phyloP scores from a whole-genome alignment of 2,329 filamentous ascomycete genomes.

The Chrysoporthe austroafricana region DNA sequence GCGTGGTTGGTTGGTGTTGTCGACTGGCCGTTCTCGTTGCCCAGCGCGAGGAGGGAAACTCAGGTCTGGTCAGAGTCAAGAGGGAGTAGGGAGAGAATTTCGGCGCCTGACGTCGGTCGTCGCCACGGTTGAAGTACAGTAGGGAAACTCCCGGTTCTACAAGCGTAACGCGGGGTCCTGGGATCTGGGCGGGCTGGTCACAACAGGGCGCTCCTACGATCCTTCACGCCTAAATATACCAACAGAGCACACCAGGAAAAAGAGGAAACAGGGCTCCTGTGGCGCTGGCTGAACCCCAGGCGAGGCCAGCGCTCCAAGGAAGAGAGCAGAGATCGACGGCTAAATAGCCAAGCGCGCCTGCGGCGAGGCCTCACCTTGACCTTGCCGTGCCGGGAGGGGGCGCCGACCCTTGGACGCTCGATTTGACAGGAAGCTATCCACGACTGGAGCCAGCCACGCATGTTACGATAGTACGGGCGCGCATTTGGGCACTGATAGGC shows the following conservation, averaged over 20 bases:
- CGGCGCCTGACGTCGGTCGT: background rate
- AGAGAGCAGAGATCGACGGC: background rate
- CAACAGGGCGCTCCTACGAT: conserved; percentile 1
- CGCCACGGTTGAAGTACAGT: background rate
- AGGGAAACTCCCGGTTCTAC: background rate
- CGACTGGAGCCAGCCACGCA: conserved; percentile 15
- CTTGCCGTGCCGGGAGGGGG: background rate
- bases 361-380: background rate
- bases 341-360: background rate
- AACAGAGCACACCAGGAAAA: conserved; percentile 1
- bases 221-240: conserved; percentile 2
- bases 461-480: background rate
- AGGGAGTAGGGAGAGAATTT: too few relatives aligned
- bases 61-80: too few relatives aligned
- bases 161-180: conserved; percentile 12
- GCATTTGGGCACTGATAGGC: conserved; percentile 3
- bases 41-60: too few relatives aligned
- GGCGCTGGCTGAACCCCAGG: background rate
- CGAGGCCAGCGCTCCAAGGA: background rate
- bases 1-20: background rate
- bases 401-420: background rate
- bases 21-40: background rate
- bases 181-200: conserved; percentile 1
- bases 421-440: conserved; percentile 20
- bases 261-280: background rate